Percentiles rank a stretch among this genome's conserved stretches.
phyloP scores from a whole-genome alignment of 345 rosid species.

The Corymbia maculata region DNA sequence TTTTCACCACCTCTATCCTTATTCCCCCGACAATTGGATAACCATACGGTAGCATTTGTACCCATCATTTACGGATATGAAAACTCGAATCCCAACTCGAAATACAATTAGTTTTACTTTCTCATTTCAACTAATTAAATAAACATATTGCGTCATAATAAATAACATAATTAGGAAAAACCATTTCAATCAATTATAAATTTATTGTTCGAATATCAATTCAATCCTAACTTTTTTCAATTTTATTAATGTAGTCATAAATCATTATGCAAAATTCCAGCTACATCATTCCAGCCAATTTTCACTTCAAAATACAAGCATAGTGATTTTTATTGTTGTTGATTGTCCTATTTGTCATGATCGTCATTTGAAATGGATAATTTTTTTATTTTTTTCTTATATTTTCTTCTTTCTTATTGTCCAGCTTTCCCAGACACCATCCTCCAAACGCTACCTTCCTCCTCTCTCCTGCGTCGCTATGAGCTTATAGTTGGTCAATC shows the following conservation, averaged over 20 bases:
- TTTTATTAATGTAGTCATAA: background rate
- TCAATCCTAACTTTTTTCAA: accelerated
- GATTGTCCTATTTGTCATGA: background rate
- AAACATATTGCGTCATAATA: background rate
- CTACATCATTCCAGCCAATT: background rate
- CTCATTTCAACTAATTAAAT: background rate
- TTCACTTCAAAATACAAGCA: background rate
- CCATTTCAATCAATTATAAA: accelerated
- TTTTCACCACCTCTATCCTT: background rate
- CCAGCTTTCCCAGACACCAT: background rate
- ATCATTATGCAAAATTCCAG: accelerated
- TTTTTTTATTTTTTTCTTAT: background rate
- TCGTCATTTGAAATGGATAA: background rate
- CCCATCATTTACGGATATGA: background rate
- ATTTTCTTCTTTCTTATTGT: background rate
- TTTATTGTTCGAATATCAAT: background rate
- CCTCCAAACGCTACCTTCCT: background rate
- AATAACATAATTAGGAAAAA: background rate
- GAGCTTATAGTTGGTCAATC: background rate
- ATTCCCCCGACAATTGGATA: background rate
- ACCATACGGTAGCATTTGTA: background rate
- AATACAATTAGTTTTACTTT: background rate
- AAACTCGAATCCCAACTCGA: background rate
- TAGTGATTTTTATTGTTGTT: accelerated
- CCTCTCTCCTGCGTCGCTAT: background rate